Conservation (phyloP, 2,329 filamentous ascomycete genomes). For the Fusarium albosuccineum region DNA sequence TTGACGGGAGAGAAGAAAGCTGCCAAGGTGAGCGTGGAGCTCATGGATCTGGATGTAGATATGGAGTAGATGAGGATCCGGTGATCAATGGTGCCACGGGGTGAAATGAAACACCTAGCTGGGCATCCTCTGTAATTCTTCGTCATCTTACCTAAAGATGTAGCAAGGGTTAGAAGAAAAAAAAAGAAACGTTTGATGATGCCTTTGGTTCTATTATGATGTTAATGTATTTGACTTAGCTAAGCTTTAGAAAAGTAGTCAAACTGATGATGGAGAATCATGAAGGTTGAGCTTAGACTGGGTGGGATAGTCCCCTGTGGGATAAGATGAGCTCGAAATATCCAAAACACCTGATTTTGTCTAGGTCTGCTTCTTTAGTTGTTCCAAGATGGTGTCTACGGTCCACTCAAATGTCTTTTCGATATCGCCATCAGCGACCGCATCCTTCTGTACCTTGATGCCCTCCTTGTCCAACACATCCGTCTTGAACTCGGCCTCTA, state of each 20-base stretch:
- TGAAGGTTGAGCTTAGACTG: too few species aligned
- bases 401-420: slow-evolving; percentile 75
- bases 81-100: neutral
- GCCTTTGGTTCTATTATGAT: too few species aligned
- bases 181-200: too few species aligned
- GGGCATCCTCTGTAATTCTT: too few species aligned
- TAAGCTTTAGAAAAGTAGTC: too few species aligned
- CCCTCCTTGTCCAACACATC: slow-evolving; percentile 58
- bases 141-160: too few species aligned
- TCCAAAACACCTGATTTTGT: neutral
- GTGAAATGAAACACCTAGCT: too few species aligned
- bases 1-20: slow-evolving; percentile 44
- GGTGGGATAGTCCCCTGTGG: too few species aligned
- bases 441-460: slow-evolving; percentile 64
- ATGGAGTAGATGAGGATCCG: neutral
- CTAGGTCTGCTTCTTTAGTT: slow-evolving; percentile 52
- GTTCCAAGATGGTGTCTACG: slow-evolving; percentile 70
- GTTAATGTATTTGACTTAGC: too few species aligned
- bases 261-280: too few species aligned
- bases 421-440: slow-evolving; percentile 68
- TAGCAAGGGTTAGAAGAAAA: too few species aligned
- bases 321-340: neutral
- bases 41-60: slow-evolving; percentile 14
- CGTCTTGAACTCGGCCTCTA: slow-evolving; percentile 68
- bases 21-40: neutral